These are phyloP conservation scores for Talaromyces piceae DNA, from an alignment of 2,329 filamentous ascomycete genomes.

Conservation along the genomic window DNA sequence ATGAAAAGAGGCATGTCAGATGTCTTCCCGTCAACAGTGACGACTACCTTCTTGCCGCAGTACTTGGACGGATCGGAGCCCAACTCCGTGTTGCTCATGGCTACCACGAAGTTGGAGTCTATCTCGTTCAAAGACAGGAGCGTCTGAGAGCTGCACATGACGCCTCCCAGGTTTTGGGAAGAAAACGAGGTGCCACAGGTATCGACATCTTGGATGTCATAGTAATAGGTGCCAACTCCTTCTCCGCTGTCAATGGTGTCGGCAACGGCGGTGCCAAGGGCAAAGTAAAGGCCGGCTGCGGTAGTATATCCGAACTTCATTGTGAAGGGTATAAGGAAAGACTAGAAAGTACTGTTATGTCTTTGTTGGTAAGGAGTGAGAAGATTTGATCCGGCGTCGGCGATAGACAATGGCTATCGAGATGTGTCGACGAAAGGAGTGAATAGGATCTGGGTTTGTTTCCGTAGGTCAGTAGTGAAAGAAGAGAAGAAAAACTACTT, in stretches of 20 bases:
- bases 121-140: conserved; percentile 10
- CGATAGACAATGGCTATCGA: background rate
- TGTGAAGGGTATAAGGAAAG: background rate
- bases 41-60: conserved; percentile 14
- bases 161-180: conserved; percentile 11
- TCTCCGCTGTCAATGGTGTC: conserved; percentile 8
- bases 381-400: background rate
- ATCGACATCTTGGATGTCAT: conserved; percentile 11
- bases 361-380: background rate
- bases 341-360: background rate
- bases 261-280: conserved; percentile 1
- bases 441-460: background rate
- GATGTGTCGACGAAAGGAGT: background rate
- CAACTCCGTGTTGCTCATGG: conserved; percentile 15
- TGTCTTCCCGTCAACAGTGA: conserved; percentile 12
- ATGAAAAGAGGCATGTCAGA: conserved; percentile 14
- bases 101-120: conserved; percentile 14
- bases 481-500: background rate
- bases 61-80: conserved; percentile 9
- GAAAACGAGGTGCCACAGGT: conserved; percentile 12
- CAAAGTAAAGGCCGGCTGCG: conserved; percentile 5
- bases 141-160: conserved; percentile 10
- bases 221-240: conserved; percentile 15
- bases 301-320: conserved; percentile 1
- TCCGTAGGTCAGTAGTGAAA: background rate